Conservation (phyloP, 306 rosid species). For the Prunus mira region DNA sequence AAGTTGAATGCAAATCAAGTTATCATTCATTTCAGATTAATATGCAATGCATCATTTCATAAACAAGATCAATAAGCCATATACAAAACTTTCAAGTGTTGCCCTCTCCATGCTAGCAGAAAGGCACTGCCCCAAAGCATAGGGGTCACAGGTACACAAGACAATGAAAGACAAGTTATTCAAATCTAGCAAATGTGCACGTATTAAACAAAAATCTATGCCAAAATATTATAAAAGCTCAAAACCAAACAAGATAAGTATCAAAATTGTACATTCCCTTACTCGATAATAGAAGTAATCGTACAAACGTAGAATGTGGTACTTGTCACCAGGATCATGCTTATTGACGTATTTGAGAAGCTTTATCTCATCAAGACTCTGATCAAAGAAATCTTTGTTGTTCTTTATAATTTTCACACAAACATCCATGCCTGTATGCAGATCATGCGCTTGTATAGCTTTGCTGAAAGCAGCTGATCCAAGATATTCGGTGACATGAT, state of each 20-base stretch:
- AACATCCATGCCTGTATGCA: constrained; percentile 97
- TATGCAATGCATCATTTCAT: background rate
- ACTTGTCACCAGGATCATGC: constrained; percentile 96
- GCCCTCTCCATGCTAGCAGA: background rate
- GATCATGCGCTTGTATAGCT: constrained; percentile 98
- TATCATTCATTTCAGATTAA: background rate
- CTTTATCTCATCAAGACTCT: constrained; percentile 98
- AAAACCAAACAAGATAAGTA: constrained; percentile 10
- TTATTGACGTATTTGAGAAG: constrained; percentile 96
- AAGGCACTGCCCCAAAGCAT: background rate
- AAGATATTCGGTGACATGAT: constrained; percentile 97
- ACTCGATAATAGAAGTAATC: constrained; percentile 97
- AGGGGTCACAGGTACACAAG: background rate
- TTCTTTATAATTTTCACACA: constrained; percentile 97
- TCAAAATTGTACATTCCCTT: constrained; percentile 38
- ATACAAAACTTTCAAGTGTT: background rate
- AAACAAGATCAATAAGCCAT: background rate
- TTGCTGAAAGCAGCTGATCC: constrained; percentile 99
- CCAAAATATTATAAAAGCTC: background rate
- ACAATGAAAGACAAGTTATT: background rate
- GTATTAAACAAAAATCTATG: background rate
- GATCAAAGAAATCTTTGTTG: constrained; percentile 99
- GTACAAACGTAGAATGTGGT: constrained; percentile 89
- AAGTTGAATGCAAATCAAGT: constrained; percentile 8
- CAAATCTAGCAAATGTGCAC: constrained; percentile 1